Evolutionary conservation across 306 rosid genomes (phyloP), one percentile per base, ranked within the genome.

Genomic region (Prosopis cineraria): DNA sequence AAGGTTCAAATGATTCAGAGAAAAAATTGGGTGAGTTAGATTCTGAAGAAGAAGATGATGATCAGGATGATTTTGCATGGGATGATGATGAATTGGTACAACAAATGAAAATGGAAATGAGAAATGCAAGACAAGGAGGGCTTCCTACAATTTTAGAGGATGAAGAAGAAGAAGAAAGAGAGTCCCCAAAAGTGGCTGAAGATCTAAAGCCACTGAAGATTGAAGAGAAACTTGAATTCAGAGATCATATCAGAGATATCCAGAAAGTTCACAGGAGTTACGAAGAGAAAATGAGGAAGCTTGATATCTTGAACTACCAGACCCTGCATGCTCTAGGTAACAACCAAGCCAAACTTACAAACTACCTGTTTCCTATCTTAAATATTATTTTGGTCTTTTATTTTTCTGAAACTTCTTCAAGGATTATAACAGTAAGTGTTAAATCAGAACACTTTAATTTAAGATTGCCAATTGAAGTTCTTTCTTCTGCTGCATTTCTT

Each of bases 121-220:
- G 50, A 78, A 90, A 80, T 73, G 87, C 83, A 17, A 87, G 91
- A 87, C 83, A 84, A 31, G 91, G 96, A 41, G 90, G 93, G 29
- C 91, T 92, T 76, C 83, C 93, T 1, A 89, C 97, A 36, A 92
- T 92, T 73, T 78, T 83, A 55, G 97, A 92, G 74, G 97, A 92
- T 3, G 70, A 37, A 69, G 97, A 87, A 34, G 69, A 64, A 72
- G 93, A 87, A 40, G 89, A 67, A 25, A 75, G 75, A 19, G 86
- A 84, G 53, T 74, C 90, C n/a, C 85, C 88, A 22, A 72, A 24
- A 41, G 20, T 72, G 68, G 80, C 77, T 76, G 84, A 80, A 68
- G 81, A 71, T 84, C 78, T 85, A 25, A 85, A 71, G 83, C 92
- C 89, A 22, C 13, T 82, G 84, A 87, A 76, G 78, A 79, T 90